phyloP scores from a whole-genome alignment of 164 flowering plant species.

The Echeveria elegans region DNA sequence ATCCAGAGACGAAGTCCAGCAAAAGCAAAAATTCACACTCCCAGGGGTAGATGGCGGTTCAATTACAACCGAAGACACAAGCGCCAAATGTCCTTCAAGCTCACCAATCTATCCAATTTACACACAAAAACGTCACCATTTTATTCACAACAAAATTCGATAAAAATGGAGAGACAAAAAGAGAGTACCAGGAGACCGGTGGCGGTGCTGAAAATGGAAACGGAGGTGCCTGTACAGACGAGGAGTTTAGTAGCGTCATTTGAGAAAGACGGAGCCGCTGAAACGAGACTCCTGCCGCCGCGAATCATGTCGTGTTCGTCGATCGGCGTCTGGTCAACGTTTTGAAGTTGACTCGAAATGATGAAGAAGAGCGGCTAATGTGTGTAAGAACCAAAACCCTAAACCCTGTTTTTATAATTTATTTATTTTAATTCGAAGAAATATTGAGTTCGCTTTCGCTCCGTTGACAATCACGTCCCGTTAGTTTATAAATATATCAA shows the following conservation, averaged over 20 bases:
- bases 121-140: not conserved
- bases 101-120: conserved; percentile 35
- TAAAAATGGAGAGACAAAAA: too few relatives aligned
- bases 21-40: conserved; percentile 40
- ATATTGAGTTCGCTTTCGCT: not conserved
- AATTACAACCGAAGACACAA: conserved; percentile 69
- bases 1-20: conserved; percentile 95
- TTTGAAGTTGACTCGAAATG: not conserved
- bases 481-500: not conserved
- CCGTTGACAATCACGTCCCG: not conserved
- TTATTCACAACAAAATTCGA: not conserved
- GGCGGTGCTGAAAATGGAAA: conserved; percentile 72
- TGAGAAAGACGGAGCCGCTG: conserved; percentile 78
- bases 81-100: conserved; percentile 71
- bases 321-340: not conserved
- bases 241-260: conserved; percentile 74
- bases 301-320: conserved; percentile 31
- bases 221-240: conserved; percentile 72
- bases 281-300: conserved; percentile 70
- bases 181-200: conserved; percentile 57
- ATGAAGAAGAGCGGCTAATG: not conserved
- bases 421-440: not conserved
- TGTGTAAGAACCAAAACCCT: not conserved
- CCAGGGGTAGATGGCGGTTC: conserved; percentile 42
- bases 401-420: not conserved